phyloP scores from a whole-genome alignment of 2,329 filamentous ascomycete genomes.

The Claviceps spartinae region DNA sequence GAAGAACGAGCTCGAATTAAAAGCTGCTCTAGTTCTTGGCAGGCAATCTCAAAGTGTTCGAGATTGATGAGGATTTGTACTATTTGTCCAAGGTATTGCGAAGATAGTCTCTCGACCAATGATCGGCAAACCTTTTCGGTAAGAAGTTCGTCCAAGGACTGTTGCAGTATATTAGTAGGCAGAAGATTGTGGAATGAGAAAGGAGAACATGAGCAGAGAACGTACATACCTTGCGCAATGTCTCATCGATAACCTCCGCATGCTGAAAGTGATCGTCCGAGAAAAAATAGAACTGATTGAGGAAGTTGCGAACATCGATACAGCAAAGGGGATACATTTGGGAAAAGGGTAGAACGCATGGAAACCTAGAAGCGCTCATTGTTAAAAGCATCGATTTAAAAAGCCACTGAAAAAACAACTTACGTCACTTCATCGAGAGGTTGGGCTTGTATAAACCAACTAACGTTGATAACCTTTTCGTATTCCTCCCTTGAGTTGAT shows the following conservation, averaged over 20 bases:
- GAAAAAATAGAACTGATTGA: conserved; percentile 98
- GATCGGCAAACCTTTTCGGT: conserved; percentile 84
- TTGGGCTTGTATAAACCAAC: conserved; percentile 86
- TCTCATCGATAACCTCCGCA: conserved; percentile 79
- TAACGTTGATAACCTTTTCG: conserved; percentile 88
- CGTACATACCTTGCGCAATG: conserved; percentile 54
- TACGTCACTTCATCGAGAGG: conserved; percentile 61
- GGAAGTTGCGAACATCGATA: conserved; percentile 93
- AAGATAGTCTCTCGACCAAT: conserved; percentile 74
- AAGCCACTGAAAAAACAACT: conserved; percentile 15
- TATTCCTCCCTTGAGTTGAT: conserved; percentile 85
- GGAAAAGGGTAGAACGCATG: conserved; percentile 90
- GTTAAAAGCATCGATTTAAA: conserved; percentile 1
- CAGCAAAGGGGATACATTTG: conserved; percentile 99
- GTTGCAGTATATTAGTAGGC: background rate
- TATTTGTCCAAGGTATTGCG: conserved; percentile 92
- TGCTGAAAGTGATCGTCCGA: conserved; percentile 93
- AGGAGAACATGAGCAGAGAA: background rate
- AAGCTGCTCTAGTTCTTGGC: conserved; percentile 74
- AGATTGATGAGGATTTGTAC: conserved; percentile 97
- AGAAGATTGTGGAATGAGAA: background rate
- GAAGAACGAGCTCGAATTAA: conserved; percentile 76
- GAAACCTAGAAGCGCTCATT: conserved; percentile 47
- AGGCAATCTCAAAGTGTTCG: conserved; percentile 91
- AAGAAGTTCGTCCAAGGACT: conserved; percentile 90